Percentiles rank a stretch among this genome's conserved stretches.
Evolutionary conservation across 75 land plant species (phyloP).

Genomic region (Cunninghamia lanceolata): DNA sequence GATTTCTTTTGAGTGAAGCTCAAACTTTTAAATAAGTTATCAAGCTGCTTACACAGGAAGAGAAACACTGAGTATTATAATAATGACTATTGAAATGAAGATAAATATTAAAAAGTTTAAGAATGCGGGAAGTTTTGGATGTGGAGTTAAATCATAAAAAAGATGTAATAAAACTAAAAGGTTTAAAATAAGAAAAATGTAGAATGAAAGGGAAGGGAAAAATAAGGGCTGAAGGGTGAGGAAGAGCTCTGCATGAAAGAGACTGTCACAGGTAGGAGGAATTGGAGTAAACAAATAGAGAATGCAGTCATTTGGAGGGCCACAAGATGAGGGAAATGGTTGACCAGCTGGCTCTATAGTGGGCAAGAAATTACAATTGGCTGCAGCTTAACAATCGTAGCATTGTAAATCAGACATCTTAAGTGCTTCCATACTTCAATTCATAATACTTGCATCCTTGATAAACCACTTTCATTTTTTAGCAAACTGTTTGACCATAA

Average conservation of each 20-base stretch:
- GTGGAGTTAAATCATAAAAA: not conserved
- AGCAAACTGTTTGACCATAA: not conserved
- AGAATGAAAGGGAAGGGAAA: not conserved
- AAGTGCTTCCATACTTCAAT: not conserved
- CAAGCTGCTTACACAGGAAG: constrained; percentile 49
- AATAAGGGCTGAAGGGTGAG: not conserved
- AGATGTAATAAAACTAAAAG: not conserved
- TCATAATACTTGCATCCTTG: not conserved
- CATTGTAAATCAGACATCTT: not conserved
- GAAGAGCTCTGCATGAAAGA: not conserved
- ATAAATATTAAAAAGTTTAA: not conserved
- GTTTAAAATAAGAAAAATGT: not conserved
- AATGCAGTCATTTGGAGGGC: not conserved
- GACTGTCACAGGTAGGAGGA: not conserved
- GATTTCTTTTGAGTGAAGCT: constrained; percentile 88
- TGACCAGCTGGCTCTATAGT: not conserved
- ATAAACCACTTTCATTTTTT: not conserved
- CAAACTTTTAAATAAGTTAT: constrained; percentile 64
- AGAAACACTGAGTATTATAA: constrained; percentile 6
- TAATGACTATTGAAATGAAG: not conserved
- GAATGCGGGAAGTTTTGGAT: not conserved
- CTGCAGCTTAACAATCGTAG: not conserved
- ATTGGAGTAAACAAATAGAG: not conserved
- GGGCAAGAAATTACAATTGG: not conserved
- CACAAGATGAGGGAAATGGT: not conserved